Percentiles rank a stretch among this genome's conserved stretches.
These are phyloP conservation scores for Lachnellula suecica DNA, from an alignment of 2,329 filamentous ascomycete genomes.

Conservation along the genomic window DNA sequence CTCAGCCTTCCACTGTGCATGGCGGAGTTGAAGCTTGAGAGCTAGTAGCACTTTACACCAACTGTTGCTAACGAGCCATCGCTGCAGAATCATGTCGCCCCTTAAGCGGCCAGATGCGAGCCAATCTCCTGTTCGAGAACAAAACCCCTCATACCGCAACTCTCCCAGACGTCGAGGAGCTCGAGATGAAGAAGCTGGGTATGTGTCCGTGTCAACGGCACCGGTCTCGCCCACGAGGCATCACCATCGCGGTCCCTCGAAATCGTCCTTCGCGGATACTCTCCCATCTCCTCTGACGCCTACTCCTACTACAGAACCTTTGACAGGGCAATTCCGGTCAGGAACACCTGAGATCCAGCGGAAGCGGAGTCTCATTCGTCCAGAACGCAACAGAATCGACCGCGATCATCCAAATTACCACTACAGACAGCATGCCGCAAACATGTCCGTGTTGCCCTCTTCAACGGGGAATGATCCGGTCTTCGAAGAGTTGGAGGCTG, in stretches of 20 bases:
- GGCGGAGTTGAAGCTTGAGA: conserved; percentile 14
- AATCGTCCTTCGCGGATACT: conserved; percentile 58
- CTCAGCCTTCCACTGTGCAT: neutral
- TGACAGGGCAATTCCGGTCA: conserved; percentile 27
- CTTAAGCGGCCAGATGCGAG: conserved; percentile 49
- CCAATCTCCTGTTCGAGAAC: conserved; percentile 56
- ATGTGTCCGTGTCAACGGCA: conserved; percentile 16
- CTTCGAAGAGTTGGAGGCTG: conserved; percentile 70
- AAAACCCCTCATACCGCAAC: conserved; percentile 59
- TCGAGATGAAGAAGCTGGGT: conserved; percentile 68
- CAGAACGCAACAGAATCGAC: conserved; percentile 83
- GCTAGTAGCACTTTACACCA: conserved; percentile 2
- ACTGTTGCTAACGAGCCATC: conserved; percentile 12
- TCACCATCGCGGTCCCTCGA: conserved; percentile 56
- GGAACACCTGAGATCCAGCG: conserved; percentile 46
- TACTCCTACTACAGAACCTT: conserved; percentile 52
- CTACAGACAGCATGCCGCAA: conserved; percentile 90
- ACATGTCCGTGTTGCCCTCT: conserved; percentile 88
- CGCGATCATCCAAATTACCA: conserved; percentile 91
- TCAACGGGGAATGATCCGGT: conserved; percentile 91
- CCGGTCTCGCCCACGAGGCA: conserved; percentile 32
- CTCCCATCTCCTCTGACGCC: conserved; percentile 44
- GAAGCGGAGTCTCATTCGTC: conserved; percentile 86
- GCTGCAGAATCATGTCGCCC: conserved; percentile 52
- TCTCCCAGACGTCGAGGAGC: conserved; percentile 66